Evolutionary conservation across 2,329 filamentous ascomycete genomes (phyloP), one percentile per base, ranked within the genome.

Genomic region (Setomelanomma holmii): DNA sequence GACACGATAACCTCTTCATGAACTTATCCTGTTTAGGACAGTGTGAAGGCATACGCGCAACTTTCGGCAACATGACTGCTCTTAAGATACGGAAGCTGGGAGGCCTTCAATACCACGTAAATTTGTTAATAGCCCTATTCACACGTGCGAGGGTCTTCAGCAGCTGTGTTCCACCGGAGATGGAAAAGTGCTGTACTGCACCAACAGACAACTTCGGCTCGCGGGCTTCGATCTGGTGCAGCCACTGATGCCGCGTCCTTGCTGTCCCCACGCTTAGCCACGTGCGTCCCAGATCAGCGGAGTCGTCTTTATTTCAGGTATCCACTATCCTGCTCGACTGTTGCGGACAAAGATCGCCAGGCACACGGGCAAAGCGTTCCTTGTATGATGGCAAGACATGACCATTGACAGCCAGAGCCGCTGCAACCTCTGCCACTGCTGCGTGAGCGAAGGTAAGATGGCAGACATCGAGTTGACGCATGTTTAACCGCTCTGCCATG

Each of bases 251-350:
- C 27, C 27, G 27, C 27, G 27, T 45, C 21, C 36, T 40, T 44
- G 39, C 40, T 36, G 45, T 42, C n/a, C 61, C 63, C 58, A 60
- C 57, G 63, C 57, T 49, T 45, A 51, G 56, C 61, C 61, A 63
- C 63, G 60, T 64, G 27, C 27, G 27, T 30, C 27, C 27, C 27
- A 30, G 10, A 3, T 4, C 14, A 14, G 10, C 27, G 27, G 27
- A 30, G 27, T 10, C 27, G 27, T 40, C 2, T 38, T 23, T 27
- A 17, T 42, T 4, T 40, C 40, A 16, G n/a, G 23, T 36, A n/a
- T 24, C 24, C 39, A 35, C 24, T 20, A 11, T 38, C 21, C 8
- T 10, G 27, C 11, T 33, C 19, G 34, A 8, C 30, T 16, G 35
- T 38, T 30, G 38, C 20, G 36, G 30, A 14, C 35, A 40, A 33